These are phyloP conservation scores for Tylopilus felleus DNA, from an alignment of 768 basidiomycete genomes.

Conservation along the genomic window DNA sequence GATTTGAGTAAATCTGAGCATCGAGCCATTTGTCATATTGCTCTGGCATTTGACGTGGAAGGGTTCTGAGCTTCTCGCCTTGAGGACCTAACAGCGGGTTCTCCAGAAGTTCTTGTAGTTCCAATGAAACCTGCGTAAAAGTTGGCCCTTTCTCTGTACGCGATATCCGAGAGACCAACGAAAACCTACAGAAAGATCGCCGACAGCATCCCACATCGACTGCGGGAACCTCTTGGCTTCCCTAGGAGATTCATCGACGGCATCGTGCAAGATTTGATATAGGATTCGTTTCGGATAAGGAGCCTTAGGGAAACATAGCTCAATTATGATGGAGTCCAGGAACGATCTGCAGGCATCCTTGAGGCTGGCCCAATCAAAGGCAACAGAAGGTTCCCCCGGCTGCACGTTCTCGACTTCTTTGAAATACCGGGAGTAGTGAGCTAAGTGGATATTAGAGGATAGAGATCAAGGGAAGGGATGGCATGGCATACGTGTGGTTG, in stretches of 20 bases:
- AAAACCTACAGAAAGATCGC: slow-evolving; percentile 72
- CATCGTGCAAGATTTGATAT: slow-evolving; percentile 65
- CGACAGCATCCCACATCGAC: slow-evolving; percentile 75
- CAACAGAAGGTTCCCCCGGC: slow-evolving; percentile 47
- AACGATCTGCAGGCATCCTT: slow-evolving; percentile 70
- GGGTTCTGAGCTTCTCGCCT: slow-evolving; percentile 49
- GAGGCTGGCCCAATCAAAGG: slow-evolving; percentile 64
- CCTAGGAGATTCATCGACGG: slow-evolving; percentile 66
- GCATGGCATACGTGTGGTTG: slow-evolving; percentile 56
- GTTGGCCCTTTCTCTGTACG: background rate
- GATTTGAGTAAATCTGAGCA: slow-evolving; percentile 59
- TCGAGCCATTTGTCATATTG: slow-evolving; percentile 66
- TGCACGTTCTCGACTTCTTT: slow-evolving; percentile 41
- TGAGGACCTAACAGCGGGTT: slow-evolving; percentile 56
- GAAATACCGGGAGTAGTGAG: slow-evolving; percentile 71
- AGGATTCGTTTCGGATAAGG: slow-evolving; percentile 65
- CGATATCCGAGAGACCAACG: slow-evolving; percentile 34
- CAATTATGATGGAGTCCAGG: slow-evolving; percentile 79
- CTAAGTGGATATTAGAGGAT: slow-evolving; percentile 35
- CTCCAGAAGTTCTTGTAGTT: slow-evolving; percentile 65
- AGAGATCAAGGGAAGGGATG: background rate
- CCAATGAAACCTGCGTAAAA: slow-evolving; percentile 51
- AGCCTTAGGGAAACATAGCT: slow-evolving; percentile 72
- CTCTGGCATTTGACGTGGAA: slow-evolving; percentile 52
- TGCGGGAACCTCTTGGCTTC: slow-evolving; percentile 78